Base-by-base conservation (phyloP, 306 rosid species). In the Cajanus cajan region DNA sequence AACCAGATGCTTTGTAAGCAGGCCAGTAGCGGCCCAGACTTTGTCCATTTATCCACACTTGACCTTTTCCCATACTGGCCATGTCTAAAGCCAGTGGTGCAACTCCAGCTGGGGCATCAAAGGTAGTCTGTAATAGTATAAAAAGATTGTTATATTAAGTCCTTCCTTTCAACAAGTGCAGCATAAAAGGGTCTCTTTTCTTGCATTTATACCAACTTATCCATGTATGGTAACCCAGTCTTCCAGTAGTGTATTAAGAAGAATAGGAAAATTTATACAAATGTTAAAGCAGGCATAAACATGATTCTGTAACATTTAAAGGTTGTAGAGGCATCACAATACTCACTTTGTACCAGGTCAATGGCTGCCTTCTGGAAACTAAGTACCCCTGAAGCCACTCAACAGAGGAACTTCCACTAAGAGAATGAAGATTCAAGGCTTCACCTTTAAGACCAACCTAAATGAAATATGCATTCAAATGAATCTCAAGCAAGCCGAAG, bases 301-400 rank as follows among this genome's bases (percentile, higher is more conserved):
- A 67, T 51, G n/a, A n/a, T n/a, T n/a, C n/a, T n/a, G n/a, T n/a
- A n/a, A n/a, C n/a, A n/a, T 78, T 37, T 45, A 18, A 54, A 24
- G 51, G 71, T 34, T 45, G 1, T 50, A 67, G 64, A 64, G 70
- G 62, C 75, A 69, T 79, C 64, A 71, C 75, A 63, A 73, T 52
- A 88, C 97, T 90, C 86, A 96, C 99, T 87, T 93, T 96, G 88
- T 82, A 96, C 99, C 99, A 96, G 74, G 97, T 91, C 80, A 96
- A 74, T 11, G 99, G 97, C 86, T 93, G 98, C 75, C 69, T 87
- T 68, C 78, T 85, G 54, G 92, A 84, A 72, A 93, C 90, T 2
- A 90, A 83, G 44, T 82, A 87, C 10, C 99, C 97, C 71, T 86
- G 89, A 37, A 91, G 68, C 99, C 99, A 96, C 52, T 96, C 99